Evolutionary conservation across 768 basidiomycete species (phyloP), one percentile per base, ranked within the genome.

Genomic region (Podaxis sp.): DNA sequence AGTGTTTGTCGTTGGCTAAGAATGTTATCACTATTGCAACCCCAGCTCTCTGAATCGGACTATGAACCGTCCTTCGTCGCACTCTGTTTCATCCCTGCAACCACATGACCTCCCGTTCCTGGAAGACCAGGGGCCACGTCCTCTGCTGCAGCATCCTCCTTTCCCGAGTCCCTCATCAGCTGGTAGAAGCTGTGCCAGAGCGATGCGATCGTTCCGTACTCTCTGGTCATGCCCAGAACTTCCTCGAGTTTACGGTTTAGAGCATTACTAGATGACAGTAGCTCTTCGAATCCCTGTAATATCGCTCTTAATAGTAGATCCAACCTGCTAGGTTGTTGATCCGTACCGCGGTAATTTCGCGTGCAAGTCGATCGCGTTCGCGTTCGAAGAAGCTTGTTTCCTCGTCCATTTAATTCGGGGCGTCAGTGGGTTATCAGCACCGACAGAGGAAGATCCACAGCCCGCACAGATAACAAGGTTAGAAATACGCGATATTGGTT

Each of bases 161-260:
- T 72, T n/a, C 75, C 73, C 19, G 82, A 81, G 49, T 75, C 79
- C 25, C 81, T 82, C 90, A 93, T 93, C 66, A 94, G 78, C 61
- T 87, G 77, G 67, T 92, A 87, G 66, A 93, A 94, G 67, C 83
- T 85, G 63, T 86, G 82, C 93, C 94, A 96, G 54, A 97, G 78
- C 2, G 85, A 80, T 2, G 94, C 92, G 46, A 96, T 93, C 2
- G 90, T 94, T 55, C 90, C 85, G 72, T 96, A 95, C 79, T 96
- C 95, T 62, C 87, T 88, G 4, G 95, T 94, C 85, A 96, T 96
- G 9, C 92, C 92, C 25, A 90, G 77, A 2, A 95, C 93, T 71
- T 97, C 94, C 74, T 98, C 95, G 17, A 96, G 82, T 70, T 94
- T 95, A 65, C 94, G 86, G 72, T 96, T 96, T 22, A 95, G 77